A percentile compares a stretch with the other conserved stretches of the same genome.
These are phyloP conservation scores for Pseudopediastrum boryanum DNA, from an alignment of 139 green algal species.

Conservation along the genomic window DNA sequence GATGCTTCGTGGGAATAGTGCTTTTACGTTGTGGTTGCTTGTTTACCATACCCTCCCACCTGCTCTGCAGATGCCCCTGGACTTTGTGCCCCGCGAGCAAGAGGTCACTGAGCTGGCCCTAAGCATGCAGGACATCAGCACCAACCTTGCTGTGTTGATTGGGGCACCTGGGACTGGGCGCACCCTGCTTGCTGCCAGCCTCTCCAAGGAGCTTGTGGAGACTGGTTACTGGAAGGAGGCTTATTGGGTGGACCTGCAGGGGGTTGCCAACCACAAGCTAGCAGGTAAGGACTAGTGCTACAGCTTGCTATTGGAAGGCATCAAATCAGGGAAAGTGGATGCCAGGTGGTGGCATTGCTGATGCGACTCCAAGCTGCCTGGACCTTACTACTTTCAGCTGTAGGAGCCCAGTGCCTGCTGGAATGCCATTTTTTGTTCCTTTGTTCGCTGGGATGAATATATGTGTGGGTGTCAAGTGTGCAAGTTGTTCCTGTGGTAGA, in stretches of 20 bases:
- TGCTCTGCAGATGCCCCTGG: conserved; percentile 11
- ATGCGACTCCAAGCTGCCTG: too few species aligned
- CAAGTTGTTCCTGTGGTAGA: not conserved
- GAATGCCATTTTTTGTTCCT: too few species aligned
- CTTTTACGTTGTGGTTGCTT: not conserved
- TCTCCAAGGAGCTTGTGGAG: conserved; percentile 34
- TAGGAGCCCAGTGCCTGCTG: too few species aligned
- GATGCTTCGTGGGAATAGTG: not conserved
- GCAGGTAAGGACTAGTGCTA: too few species aligned
- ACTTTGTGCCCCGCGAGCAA: conserved; percentile 11
- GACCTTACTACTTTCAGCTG: too few species aligned
- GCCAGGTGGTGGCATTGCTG: too few species aligned
- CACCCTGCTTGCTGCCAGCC: conserved; percentile 25
- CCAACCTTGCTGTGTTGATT: conserved; percentile 35
- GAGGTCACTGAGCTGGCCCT: conserved; percentile 36
- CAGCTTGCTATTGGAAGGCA: too few species aligned
- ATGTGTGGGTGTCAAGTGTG: not conserved
- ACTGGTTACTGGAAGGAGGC: conserved; percentile 42
- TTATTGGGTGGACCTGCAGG: conserved; percentile 46
- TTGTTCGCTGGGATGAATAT: not conserved
- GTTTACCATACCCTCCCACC: not conserved
- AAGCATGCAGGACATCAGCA: conserved; percentile 33
- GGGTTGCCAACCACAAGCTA: conserved; percentile 22
- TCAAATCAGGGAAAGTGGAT: too few species aligned
- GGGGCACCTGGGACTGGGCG: not conserved